Evolutionary conservation across 2,329 filamentous ascomycete species (phyloP).

Genomic region (Colletotrichum cordylinicola): DNA sequence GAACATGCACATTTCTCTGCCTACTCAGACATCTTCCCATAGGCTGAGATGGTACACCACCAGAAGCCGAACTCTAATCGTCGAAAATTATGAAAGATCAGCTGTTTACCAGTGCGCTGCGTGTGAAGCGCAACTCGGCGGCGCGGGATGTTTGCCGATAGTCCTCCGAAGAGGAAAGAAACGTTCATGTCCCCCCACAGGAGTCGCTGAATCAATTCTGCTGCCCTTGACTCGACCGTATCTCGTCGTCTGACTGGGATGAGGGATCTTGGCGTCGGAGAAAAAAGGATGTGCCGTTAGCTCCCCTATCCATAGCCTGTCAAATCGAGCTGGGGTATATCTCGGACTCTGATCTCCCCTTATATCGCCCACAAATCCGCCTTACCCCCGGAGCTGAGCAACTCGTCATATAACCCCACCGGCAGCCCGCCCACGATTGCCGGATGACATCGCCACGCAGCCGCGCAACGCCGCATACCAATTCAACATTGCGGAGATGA

Average conservation of each 20-base stretch:
- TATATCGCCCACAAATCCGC: background rate
- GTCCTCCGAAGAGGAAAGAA: background rate
- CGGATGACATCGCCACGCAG: background rate
- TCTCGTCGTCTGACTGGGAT: background rate
- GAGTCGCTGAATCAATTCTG: background rate
- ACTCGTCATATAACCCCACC: slow-evolving; percentile 2
- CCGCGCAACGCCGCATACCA: slow-evolving; percentile 1
- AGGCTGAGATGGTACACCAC: background rate
- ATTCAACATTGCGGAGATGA: slow-evolving; percentile 22
- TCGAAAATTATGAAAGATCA: background rate
- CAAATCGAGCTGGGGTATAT: background rate
- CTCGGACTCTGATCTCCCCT: background rate
- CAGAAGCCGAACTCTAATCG: background rate
- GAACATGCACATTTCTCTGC: slow-evolving; percentile 22
- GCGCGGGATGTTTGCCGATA: background rate
- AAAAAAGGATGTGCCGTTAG: background rate
- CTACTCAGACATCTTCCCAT: background rate
- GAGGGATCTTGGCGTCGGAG: background rate
- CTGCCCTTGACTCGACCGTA: background rate
- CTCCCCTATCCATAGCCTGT: background rate
- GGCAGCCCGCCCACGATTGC: background rate
- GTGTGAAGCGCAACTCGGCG: background rate
- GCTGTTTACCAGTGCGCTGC: slow-evolving; percentile 5
- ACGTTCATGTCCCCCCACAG: background rate
- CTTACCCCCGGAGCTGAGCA: background rate